Evolutionary conservation across 78 protist species (phyloP), one percentile per base, ranked within the genome.

Genomic region (Monosiga brevicollis): DNA sequence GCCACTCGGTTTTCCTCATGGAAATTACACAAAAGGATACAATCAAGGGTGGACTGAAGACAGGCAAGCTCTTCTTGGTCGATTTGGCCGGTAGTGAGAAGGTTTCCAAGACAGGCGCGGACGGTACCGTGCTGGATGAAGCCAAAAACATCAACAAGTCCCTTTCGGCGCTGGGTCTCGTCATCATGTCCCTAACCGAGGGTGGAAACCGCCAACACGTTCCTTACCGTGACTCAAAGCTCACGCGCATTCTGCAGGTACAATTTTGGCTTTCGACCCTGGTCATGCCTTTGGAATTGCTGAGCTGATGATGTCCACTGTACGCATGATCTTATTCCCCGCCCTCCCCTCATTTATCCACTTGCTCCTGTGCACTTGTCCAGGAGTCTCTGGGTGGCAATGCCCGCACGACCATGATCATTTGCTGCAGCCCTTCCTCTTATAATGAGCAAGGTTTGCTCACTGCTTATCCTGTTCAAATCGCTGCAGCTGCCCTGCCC

Each of bases 61-160:
- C 29, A 2, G 89, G 90, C 2, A 34, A 70, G 39, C 87, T 89
- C 32, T 55, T 0, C 43, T 75, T 89, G 20, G 86, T 89, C 70
- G 92, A 89, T 35, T 81, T 89, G 0, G 92, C 92, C 39, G 92
- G 92, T 43, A 84, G 88, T 0, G 92, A 89, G 49, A n/a, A 73
- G 49, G 80, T 49, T 15, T 34, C 25, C 71, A 85, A 82, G 70
- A 76, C 92, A 0, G 86, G 79, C 71, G 91, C 92, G 20, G 73
- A 6, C 39, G 95, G 95, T 0, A 70, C 39, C 35, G 37, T 76
- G n/a, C 76, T 85, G 0, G 70, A 85, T 42, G 95, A 92, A 76
- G 95, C 93, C 32, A 77, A 78, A 77, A 36, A 40, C 40, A 93
- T 93, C 88, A 93, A 93, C 87, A 70, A 39, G 20, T 90, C 93